These are phyloP conservation scores for Simmondsia chinensis DNA, from an alignment of 148 eudicot genomes.

Conservation along the genomic window DNA sequence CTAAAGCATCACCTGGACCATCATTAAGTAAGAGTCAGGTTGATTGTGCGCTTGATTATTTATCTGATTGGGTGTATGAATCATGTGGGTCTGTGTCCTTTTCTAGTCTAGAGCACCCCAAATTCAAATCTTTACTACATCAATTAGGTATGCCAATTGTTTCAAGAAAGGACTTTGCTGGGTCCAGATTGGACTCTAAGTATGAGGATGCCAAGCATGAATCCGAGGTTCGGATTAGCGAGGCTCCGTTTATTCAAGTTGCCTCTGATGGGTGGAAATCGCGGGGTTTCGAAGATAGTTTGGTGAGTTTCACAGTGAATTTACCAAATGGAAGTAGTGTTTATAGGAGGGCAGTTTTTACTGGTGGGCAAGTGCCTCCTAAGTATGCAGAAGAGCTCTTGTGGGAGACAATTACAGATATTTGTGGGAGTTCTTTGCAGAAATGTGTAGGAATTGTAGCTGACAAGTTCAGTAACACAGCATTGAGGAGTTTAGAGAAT, in stretches of 20 bases:
- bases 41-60: slow-evolving; percentile 48
- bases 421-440: slow-evolving; percentile 56
- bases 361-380: slow-evolving; percentile 40
- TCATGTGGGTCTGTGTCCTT: slow-evolving; percentile 75
- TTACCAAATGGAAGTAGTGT: slow-evolving; percentile 85
- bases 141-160: slow-evolving; percentile 63
- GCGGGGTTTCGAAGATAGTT: slow-evolving; percentile 35
- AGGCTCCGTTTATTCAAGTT: slow-evolving; percentile 79
- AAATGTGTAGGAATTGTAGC: slow-evolving; percentile 83
- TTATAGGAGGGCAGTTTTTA: slow-evolving; percentile 64
- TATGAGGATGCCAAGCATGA: slow-evolving; percentile 53
- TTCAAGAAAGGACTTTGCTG: slow-evolving; percentile 41
- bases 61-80: slow-evolving; percentile 86
- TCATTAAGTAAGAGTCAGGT: slow-evolving; percentile 50
- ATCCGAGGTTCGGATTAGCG: slow-evolving; percentile 56
- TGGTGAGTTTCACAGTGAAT: slow-evolving; percentile 69
- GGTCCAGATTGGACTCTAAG: slow-evolving; percentile 63
- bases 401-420: slow-evolving; percentile 56
- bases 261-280: slow-evolving; percentile 75
- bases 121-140: slow-evolving; percentile 65
- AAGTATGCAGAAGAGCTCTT: slow-evolving; percentile 80
- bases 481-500: slow-evolving; percentile 65
- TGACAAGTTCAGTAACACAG: slow-evolving; percentile 68
- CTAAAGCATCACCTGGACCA: slow-evolving; percentile 61
- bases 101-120: slow-evolving; percentile 71